Evolutionary conservation across 768 basidiomycete genomes (phyloP).

Genomic region (Serendipita sp.): DNA sequence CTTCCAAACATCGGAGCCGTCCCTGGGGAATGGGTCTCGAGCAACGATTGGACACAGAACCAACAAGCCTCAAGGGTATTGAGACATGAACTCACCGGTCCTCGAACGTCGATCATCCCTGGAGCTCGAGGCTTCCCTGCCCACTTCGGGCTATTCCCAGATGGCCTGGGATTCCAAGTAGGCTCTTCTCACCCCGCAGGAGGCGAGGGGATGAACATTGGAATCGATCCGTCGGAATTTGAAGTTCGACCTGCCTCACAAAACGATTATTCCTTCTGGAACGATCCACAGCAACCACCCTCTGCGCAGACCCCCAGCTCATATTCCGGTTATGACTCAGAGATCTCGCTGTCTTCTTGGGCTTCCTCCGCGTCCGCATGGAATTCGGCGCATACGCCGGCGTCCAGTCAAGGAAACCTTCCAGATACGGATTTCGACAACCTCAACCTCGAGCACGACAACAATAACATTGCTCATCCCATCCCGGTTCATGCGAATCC

Average conservation of each 20-base stretch:
- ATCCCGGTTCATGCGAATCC: neutral
- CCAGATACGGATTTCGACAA: neutral
- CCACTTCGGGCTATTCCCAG: neutral
- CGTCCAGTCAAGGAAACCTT: neutral
- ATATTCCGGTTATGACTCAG: neutral
- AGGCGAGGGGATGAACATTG: neutral
- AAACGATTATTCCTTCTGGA: neutral
- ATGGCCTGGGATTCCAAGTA: neutral
- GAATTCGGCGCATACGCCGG: neutral
- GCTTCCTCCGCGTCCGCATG: neutral
- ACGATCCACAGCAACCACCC: neutral
- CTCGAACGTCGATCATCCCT: slow-evolving; percentile 15
- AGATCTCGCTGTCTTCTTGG: neutral
- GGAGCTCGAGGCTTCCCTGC: neutral
- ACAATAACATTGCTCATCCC: neutral
- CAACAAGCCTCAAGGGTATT: slow-evolving; percentile 49
- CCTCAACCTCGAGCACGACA: neutral
- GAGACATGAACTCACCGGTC: slow-evolving; percentile 50
- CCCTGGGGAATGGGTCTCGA: slow-evolving; percentile 41
- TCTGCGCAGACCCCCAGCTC: neutral
- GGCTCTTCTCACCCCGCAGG: neutral
- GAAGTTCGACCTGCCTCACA: neutral
- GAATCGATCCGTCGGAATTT: neutral
- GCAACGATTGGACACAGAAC: slow-evolving; percentile 64
- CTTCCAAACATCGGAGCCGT: slow-evolving; percentile 23